Percentiles rank a stretch among this genome's conserved stretches.
These are phyloP conservation scores for Aspergillus tanneri DNA, from an alignment of 2,329 filamentous ascomycete genomes.

Conservation along the genomic window DNA sequence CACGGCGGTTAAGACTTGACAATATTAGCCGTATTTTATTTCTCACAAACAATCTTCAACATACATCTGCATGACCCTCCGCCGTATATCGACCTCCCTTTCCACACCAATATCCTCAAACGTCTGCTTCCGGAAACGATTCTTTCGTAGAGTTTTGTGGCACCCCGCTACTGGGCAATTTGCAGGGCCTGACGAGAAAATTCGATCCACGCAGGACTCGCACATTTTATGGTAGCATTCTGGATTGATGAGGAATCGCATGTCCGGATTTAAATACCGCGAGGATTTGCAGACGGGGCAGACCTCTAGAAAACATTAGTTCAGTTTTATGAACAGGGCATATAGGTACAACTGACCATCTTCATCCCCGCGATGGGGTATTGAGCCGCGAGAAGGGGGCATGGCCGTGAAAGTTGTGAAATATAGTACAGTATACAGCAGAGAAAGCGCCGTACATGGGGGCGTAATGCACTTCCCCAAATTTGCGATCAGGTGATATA, in stretches of 20 bases:
- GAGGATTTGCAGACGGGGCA: slow-evolving; percentile 98
- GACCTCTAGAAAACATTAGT: slow-evolving; percentile 58
- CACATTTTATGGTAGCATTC: slow-evolving; percentile 99
- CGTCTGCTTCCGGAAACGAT: slow-evolving; percentile 80
- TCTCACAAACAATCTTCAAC: slow-evolving; percentile 13
- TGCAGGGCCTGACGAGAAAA: slow-evolving; percentile 88
- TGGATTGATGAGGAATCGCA: slow-evolving; percentile 94
- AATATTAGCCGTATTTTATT: slow-evolving; percentile 6
- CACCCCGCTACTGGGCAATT: slow-evolving; percentile 91
- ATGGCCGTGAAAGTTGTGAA: slow-evolving; percentile 21
- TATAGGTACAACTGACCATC: slow-evolving; percentile 34
- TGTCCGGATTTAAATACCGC: slow-evolving; percentile 89
- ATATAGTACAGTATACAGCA: neutral
- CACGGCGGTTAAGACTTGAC: slow-evolving; percentile 76
- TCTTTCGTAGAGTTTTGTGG: slow-evolving; percentile 78
- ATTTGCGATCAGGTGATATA: no score
- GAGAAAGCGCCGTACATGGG: no score
- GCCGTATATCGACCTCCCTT: slow-evolving; percentile 88
- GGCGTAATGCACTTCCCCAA: no score
- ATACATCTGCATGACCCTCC: slow-evolving; percentile 65
- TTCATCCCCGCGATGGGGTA: slow-evolving; percentile 41
- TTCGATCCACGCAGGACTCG: slow-evolving; percentile 88
- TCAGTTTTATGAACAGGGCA: neutral
- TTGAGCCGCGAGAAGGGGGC: slow-evolving; percentile 33
- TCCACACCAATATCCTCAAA: slow-evolving; percentile 87